Base-by-base conservation (phyloP, 768 basidiomycete genomes). In the Hericium rajendrae region DNA sequence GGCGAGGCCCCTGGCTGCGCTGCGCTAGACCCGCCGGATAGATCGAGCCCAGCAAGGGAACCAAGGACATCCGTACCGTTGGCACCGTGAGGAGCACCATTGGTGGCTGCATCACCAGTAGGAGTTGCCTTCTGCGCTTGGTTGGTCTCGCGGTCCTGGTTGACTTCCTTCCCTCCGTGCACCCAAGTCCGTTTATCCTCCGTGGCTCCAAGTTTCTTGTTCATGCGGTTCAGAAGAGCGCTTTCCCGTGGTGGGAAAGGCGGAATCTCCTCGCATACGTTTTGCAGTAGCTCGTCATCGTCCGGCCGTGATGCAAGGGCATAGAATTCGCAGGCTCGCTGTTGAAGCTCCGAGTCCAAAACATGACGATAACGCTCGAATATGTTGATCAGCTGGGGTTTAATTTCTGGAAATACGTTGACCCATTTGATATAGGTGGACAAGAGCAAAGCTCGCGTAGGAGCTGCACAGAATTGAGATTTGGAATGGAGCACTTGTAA, bases 391-490 rank as follows among this genome's bases (percentile, higher is more conserved):
- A 99, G 82, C 63, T 97, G 94, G 6, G 86, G 80, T 65, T 94
- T 97, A 73, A 99, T 97, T 70, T 99, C 97, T 18, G 97, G 97
- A 72, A 98, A 99, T 57, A 99, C 91, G 69, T 99, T 99, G 61
- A 97, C 93, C 95, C 95, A 98, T 80, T 99, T 99, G 75, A 97
- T 87, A 69, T 99, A 99, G 0, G 97, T 97, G 11, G 97, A 95
- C 38, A 99, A 77, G 26, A 99, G 82, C 32, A 99, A 78, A 0
- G 94, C 88, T 38, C 95, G 84, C 8, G 97, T 98, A 32, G 94
- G 75, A 4, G 94, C 93, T 39, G 89, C 80, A 67, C 94, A 97
- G 67, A 92, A 90, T 69, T 95, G 93, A 13, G 94, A 94, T 69
- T 97, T 98, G 6, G 91, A 83, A 71, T 99, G 94, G 6, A 98